phyloP scores from a whole-genome alignment of 345 rosid species.

The Acer campestre region DNA sequence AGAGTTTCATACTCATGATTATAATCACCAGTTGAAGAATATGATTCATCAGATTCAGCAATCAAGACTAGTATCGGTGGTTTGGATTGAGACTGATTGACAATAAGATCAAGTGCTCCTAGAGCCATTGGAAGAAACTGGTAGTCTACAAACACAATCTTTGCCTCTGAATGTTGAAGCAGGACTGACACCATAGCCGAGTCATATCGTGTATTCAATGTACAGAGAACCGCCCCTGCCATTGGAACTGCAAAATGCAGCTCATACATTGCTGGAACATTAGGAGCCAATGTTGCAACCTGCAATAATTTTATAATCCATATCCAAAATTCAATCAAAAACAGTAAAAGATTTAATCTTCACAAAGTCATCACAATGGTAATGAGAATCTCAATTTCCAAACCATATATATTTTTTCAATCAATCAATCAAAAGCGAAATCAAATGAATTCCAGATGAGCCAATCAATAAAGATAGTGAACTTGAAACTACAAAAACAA shows the following conservation, averaged over 20 bases:
- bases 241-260: constrained; percentile 86
- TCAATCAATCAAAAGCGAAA: not conserved
- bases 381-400: no score
- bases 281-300: constrained; percentile 70
- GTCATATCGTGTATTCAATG: constrained; percentile 68
- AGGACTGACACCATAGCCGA: constrained; percentile 53
- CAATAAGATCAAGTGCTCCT: constrained; percentile 53
- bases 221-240: constrained; percentile 74
- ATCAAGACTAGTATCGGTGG: constrained; percentile 50
- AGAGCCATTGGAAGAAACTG: constrained; percentile 56
- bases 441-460: not conserved
- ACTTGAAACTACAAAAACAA: not conserved
- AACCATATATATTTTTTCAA: not conserved
- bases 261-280: constrained; percentile 82
- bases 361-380: not conserved
- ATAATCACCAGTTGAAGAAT: not conserved
- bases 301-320: constrained; percentile 11
- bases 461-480: not conserved
- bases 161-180: constrained; percentile 59
- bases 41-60: constrained; percentile 35
- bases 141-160: constrained; percentile 59
- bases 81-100: constrained; percentile 28
- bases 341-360: no score
- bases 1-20: constrained; percentile 52
- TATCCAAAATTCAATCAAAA: not conserved